Base-by-base conservation (phyloP, 176 grass and related monocot genomes). In the Carex parvula region DNA sequence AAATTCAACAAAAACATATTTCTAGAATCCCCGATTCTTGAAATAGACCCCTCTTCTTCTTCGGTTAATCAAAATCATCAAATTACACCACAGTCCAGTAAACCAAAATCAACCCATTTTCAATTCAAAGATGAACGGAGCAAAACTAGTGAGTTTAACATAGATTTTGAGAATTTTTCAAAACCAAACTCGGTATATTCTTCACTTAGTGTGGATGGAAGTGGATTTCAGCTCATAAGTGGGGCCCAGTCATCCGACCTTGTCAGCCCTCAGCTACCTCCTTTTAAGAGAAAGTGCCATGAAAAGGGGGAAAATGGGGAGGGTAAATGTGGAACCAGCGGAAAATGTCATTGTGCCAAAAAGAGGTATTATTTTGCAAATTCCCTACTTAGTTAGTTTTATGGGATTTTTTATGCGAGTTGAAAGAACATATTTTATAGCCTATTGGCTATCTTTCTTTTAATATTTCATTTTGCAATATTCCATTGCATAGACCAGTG, bases 281-380 rank as follows among this genome's bases (percentile, higher is more conserved):
- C 80, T 82, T 82, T 48, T 56, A 90, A 90, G 73, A 84, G 72
- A 61, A 84, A 60, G 11, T 87, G 84, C 13, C 73, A 83, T 75
- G 80, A 82, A 66, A 84, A 79, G 70, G 88, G 81, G 42, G 88
- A 84, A 46, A 83, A 87, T 84, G 85, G 64, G 6, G 86, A 79
- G 60, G 81, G 74, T 17, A 90, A 87, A 57, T 90, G 88, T 66
- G 85, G 84, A 41, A 84, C 84, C 16, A 90, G 35, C 32, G 84
- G 85, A 26, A 64, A 83, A 52, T 90, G 79, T 29, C 88, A 92
- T 60, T 93, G 96, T 84, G 84, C 96, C 0, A 99, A 95, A 82
- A 95, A 88, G 50, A 99, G 92, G 96, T 97, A 15, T 6, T 87
- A 22, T 44, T 54, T 71, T 37, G 64, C 87, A 62, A 85, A 85